A percentile compares a stretch with the other conserved stretches of the same genome.
Conservation (phyloP, 2,329 filamentous ascomycete species). For the Paecilomyces dactylethromorphus region DNA sequence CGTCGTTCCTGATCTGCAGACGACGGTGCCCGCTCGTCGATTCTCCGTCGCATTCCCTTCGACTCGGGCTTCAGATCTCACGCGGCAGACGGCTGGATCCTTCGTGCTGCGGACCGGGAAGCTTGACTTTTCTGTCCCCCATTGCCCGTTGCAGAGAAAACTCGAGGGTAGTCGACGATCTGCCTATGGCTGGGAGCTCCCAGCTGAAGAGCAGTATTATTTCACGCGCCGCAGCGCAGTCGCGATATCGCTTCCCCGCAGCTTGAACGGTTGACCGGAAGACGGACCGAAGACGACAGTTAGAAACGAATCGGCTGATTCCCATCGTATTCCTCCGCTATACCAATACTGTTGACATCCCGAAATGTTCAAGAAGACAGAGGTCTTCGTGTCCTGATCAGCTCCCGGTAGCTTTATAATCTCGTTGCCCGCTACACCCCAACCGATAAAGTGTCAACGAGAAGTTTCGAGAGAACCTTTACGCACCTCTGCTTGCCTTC, state of each 20-base stretch:
- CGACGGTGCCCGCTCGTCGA: background rate
- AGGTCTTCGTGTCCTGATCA: conserved; percentile 24
- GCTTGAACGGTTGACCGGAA: background rate
- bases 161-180: background rate
- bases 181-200: background rate
- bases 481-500: conserved; percentile 20
- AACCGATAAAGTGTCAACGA: background rate
- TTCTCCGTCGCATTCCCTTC: background rate
- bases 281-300: background rate
- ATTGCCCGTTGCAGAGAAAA: background rate
- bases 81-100: background rate
- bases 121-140: background rate
- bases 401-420: conserved; percentile 18
- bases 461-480: background rate
- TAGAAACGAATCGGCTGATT: background rate
- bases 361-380: conserved; percentile 23
- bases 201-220: background rate
- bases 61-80: background rate
- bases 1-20: background rate
- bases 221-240: background rate
- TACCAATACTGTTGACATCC: background rate
- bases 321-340: background rate
- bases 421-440: conserved; percentile 13
- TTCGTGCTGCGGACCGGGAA: background rate
- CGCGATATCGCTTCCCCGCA: background rate